A percentile compares a stretch with the other conserved stretches of the same genome.
These are phyloP conservation scores for Azolla pinnata DNA, from an alignment of 75 land plant species.

Conservation along the genomic window DNA sequence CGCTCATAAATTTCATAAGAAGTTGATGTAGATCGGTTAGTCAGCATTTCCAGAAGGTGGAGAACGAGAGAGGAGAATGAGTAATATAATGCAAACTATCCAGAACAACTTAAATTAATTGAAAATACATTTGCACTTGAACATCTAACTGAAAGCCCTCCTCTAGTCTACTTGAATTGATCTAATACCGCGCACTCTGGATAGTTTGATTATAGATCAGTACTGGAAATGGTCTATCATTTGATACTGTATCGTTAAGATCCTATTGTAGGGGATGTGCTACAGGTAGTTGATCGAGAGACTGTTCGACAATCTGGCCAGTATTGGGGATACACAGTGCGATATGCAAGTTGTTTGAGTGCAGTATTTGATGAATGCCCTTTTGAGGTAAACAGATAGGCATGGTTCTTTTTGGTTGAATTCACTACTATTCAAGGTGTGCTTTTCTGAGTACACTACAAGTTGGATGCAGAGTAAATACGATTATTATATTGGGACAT, in stretches of 20 bases:
- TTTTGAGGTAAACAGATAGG: slow-evolving; percentile 42
- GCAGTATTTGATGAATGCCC: slow-evolving; percentile 51
- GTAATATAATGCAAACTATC: too few relatives aligned
- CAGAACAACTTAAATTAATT: too few relatives aligned
- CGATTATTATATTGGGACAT: slow-evolving; percentile 85
- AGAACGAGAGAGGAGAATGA: too few relatives aligned
- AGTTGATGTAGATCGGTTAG: too few relatives aligned
- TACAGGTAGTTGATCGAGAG: slow-evolving; percentile 4
- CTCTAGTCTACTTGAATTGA: too few relatives aligned
- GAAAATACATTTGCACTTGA: background rate
- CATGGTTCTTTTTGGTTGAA: background rate
- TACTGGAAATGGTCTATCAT: too few relatives aligned
- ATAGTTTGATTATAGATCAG: too few relatives aligned
- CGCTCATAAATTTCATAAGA: too few relatives aligned
- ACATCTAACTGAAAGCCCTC: too few relatives aligned
- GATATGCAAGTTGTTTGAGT: slow-evolving; percentile 62
- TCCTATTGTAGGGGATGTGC: background rate
- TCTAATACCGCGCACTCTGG: too few relatives aligned
- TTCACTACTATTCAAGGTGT: background rate
- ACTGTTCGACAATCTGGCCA: slow-evolving; percentile 39
- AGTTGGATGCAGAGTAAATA: slow-evolving; percentile 81
- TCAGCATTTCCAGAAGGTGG: too few relatives aligned
- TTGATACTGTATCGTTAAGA: slow-evolving; percentile 2
- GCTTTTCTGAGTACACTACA: too few relatives aligned
- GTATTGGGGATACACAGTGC: slow-evolving; percentile 95